Base-by-base conservation (phyloP, 257 asterid species). In the Rhazya stricta region DNA sequence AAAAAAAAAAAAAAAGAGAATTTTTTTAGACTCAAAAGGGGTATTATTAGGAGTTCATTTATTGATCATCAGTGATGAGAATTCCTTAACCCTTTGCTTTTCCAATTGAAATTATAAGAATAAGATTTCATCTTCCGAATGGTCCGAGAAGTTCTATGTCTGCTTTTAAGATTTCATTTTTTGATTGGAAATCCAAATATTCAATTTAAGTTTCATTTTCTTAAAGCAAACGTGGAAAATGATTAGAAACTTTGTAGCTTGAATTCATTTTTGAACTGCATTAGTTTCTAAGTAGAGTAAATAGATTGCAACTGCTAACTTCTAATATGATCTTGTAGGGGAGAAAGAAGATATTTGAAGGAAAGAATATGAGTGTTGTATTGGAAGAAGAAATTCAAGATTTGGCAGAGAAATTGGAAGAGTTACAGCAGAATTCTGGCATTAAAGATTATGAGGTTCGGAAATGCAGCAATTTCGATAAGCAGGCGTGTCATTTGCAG, bases 381-480 rank as follows among this genome's bases (percentile, higher is more conserved):
- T 54, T 86, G 72, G 93, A 86, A 68, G 91, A 89, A 83, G 98
- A 88, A 83, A 89, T 91, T 37, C 84, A 91, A 58, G 92, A 83
- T 74, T 81, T 93, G 53, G 84, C 84, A 10, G 87, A 82, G 3
- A 91, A 89, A 79, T 73, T 93, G 43, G 85, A 76, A 39, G 89
- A 86, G 39, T 43, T 94, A 71, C 86, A 81, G 54, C 86, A 57
- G 60, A 85, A 67, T 43, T 82, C 86, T n/a, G 85, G 81, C 57
- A 42, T 13, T 23, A 84, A 86, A 68, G 86, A 81, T 25, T 41
- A 4, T 0, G 80, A 84, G 68, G 67, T 76, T 74, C 72, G 48
- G 67, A 81, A 84, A 0, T 86, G 90, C 77, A 81, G 88, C 67
- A 87, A 90, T 78, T 91, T 89, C 32, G 97, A 86, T 78, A 86